Base-by-base conservation (phyloP, 2,329 filamentous ascomycete species). In the Blumeria hordei region DNA sequence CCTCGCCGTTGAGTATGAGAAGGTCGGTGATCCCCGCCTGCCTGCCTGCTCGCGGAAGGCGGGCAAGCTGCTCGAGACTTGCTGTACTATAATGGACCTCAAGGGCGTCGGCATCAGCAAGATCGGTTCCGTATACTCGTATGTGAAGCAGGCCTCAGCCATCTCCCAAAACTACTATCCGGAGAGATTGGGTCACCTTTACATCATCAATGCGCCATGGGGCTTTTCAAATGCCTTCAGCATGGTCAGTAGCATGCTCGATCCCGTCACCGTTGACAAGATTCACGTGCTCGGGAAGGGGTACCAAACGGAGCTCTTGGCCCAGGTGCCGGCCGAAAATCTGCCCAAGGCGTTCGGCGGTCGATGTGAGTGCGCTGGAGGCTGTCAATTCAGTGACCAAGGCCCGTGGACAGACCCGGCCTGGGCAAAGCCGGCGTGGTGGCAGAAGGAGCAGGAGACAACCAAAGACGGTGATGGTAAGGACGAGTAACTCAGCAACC, bases 131-230 rank as follows among this genome's bases (percentile, higher is more conserved):
- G 90, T 95, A 57, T 94, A 93, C 73, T 76, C 79, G 55, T 96
- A 95, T 72, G 78, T 98, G 62, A 79, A 79, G 64, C 78, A 83
- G 67, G 88, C 87, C 49, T 92, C 87, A 36, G 81, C 73, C 67
- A 85, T 98, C 71, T 94, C 86, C 60, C 92, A 96, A 72, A 94
- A 96, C 77, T 94, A 96, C 79, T 98, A 98, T 72, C 92, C 92
- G 7, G 92, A 98, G 76, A 85, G 92, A 57, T 76, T 98, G 57
- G 92, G 92, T 65, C 88, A 88, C 71, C 76, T 98, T 67, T 98
- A 94, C 76, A 73, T 98, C 63, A 95, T 98, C 80, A 98, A 98
- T 71, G 86, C 90, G 3, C 88, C 88, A 18, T 96, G 88, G 88
- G 88, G 88, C 32, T 96, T 96, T 75, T 82, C 82, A 58, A 76